Base-by-base conservation (phyloP, 345 rosid genomes). In the Aurinia saxatilis region DNA sequence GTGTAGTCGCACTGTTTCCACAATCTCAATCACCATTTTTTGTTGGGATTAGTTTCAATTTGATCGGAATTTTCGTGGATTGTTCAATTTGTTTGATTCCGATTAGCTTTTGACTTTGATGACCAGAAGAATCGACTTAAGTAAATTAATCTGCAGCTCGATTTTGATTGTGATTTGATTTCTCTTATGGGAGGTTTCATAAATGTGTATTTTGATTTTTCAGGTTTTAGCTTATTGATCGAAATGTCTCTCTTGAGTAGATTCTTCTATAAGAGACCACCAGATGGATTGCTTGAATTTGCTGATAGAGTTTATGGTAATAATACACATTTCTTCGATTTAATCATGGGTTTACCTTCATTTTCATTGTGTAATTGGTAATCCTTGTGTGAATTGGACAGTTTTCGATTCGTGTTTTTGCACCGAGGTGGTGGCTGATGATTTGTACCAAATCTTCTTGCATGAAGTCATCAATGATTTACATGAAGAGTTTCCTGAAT, bases 331-430 rank as follows among this genome's bases (percentile, higher is more conserved):
- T 42, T 3, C 5, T 4, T 4, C 5, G 6, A 27, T 1, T 27
- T 4, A 1, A 27, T 27, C 5, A 27, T 6, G 31, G 31, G 1
- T 27, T 31, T 17, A 5, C 5, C 16, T 58, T 27, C 18, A 23
- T 2, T 15, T 8, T 9, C 15, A 12, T 25, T 25, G 27, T 50
- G 67, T 58, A n/a, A 27, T 50, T 3, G 6, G n/a, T 45, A 45
- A 27, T 50, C n/a, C n/a, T 38, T 64, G 35, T 60, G 49, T 39
- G 42, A 14, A 10, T 8, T 62, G 45, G 46, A 81, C 93, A 92
- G 97, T 92, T 67, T 82, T 92, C 35, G 98, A 92, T 82, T 92
- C 98, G 7, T 89, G 98, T 69, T 92, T 87, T 61, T 92, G 88
- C 12, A 87, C 97, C 52, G 97, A 92, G 69, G 98, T 87, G 23